These are phyloP conservation scores for Carex scoparia DNA, from an alignment of 176 grass and related monocot genomes.

Conservation along the genomic window DNA sequence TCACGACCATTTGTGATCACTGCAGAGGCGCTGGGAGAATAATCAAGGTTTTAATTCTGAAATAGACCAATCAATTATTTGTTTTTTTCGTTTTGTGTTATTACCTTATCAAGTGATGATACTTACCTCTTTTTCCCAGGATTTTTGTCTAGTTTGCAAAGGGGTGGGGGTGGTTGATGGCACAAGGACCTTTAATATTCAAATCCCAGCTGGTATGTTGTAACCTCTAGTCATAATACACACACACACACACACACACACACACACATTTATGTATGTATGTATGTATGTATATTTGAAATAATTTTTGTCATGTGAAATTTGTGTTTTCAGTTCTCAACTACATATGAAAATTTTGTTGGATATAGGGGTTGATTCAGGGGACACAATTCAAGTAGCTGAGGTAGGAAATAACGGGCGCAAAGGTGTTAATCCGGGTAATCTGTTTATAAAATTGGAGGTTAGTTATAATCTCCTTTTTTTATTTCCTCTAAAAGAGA, in stretches of 20 bases:
- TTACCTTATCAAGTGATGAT: constrained; percentile 27
- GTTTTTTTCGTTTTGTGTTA: neutral
- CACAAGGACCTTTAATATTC: constrained; percentile 70
- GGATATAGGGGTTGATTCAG: constrained; percentile 75
- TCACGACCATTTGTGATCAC: constrained; percentile 63
- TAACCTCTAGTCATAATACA: neutral
- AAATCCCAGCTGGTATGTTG: constrained; percentile 72
- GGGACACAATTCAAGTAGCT: constrained; percentile 70
- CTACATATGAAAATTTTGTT: constrained; percentile 19
- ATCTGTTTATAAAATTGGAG: constrained; percentile 73
- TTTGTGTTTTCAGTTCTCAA: neutral
- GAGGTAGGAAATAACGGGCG: constrained; percentile 77
- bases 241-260: no score
- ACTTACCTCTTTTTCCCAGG: constrained; percentile 33
- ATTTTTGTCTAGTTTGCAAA: constrained; percentile 73
- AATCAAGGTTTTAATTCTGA: constrained; percentile 61
- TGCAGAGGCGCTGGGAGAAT: constrained; percentile 82
- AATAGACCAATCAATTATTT: constrained; percentile 18
- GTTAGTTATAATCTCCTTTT: constrained; percentile 25
- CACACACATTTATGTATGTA: no score
- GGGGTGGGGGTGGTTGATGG: constrained; percentile 71
- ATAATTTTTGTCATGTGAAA: constrained; percentile 1
- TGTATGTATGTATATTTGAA: neutral
- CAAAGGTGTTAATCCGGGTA: constrained; percentile 55
- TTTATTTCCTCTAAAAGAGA: no score